Evolutionary conservation across 495 filamentous ascomycete species (phyloP).

Genomic region (Penicillium riverlandense): DNA sequence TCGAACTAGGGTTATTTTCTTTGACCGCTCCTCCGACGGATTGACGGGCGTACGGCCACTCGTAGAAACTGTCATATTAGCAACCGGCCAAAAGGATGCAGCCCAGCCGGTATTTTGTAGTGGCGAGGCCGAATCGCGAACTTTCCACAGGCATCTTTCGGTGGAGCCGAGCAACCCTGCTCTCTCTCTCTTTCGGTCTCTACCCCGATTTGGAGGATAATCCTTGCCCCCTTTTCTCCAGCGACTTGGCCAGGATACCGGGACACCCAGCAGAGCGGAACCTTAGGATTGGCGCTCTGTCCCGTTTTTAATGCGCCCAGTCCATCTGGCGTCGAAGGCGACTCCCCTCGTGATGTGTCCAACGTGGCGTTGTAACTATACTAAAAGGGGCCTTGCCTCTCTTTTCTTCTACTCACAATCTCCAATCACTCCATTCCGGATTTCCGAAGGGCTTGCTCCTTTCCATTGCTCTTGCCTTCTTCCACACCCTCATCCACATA

Average conservation of each 20-base stretch:
- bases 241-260: slow-evolving; percentile 5
- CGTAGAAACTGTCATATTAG: slow-evolving; percentile 5
- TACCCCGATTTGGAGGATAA: slow-evolving; percentile 15
- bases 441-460: not conserved
- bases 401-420: not conserved
- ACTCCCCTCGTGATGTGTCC: slow-evolving; percentile 18
- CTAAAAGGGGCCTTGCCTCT: too few species aligned
- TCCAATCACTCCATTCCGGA: slow-evolving; percentile 12
- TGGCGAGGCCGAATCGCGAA: too few species aligned
- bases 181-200: slow-evolving; percentile 1
- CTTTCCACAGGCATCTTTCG: slow-evolving; percentile 1
- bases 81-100: slow-evolving; percentile 6
- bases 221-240: slow-evolving; percentile 12
- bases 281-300: slow-evolving; percentile 3
- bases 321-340: not conserved
- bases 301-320: slow-evolving; percentile 11
- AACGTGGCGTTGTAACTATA: slow-evolving; percentile 12
- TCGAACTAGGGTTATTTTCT: not conserved
- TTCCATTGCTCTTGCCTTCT: not conserved
- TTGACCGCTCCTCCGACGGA: slow-evolving; percentile 17
- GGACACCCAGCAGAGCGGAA: not conserved
- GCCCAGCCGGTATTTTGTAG: slow-evolving; percentile 2
- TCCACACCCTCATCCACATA: not conserved
- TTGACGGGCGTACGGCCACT: slow-evolving; percentile 5
- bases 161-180: slow-evolving; percentile 2